A percentile compares a stretch with the other conserved stretches of the same genome.
phyloP scores from a whole-genome alignment of 148 eudicot species.

The Fagopyrum homotropicum region DNA sequence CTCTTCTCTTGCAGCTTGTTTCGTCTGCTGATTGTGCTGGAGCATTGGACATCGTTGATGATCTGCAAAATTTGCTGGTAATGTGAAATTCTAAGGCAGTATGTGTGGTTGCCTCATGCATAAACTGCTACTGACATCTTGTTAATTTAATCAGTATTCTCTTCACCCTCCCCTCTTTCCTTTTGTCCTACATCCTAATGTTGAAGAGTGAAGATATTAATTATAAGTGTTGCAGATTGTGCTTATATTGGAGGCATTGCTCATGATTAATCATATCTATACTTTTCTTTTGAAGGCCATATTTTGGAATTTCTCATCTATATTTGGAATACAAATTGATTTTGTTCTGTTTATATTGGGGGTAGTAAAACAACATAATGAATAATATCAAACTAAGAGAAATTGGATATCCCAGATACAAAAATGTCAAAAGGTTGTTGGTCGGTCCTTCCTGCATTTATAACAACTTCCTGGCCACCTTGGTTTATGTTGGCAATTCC shows the following conservation, averaged over 20 bases:
- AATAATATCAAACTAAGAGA: not conserved
- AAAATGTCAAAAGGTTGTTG: not conserved
- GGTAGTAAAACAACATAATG: not conserved
- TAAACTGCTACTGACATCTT: not conserved
- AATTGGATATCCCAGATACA: too few species aligned
- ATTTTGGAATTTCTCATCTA: not conserved
- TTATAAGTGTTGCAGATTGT: not conserved
- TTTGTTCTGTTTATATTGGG: not conserved
- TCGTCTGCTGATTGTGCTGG: constrained; percentile 97
- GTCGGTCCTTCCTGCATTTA: not conserved
- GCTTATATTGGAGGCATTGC: constrained; percentile 2
- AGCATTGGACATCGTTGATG: constrained; percentile 91
- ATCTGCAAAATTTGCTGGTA: constrained; percentile 93
- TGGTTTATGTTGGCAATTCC: not conserved
- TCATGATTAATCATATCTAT: not conserved
- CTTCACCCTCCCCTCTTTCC: not conserved
- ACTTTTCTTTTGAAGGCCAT: not conserved
- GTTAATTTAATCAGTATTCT: not conserved
- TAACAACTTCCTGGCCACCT: not conserved
- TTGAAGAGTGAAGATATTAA: not conserved
- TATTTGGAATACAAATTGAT: not conserved
- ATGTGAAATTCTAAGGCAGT: constrained; percentile 5
- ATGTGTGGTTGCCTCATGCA: not conserved
- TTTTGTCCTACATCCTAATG: not conserved
- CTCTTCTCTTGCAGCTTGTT: constrained; percentile 59